Evolutionary conservation across 768 basidiomycete species (phyloP), one percentile per base, ranked within the genome.

Genomic region (Kwoniella mangroviensis): DNA sequence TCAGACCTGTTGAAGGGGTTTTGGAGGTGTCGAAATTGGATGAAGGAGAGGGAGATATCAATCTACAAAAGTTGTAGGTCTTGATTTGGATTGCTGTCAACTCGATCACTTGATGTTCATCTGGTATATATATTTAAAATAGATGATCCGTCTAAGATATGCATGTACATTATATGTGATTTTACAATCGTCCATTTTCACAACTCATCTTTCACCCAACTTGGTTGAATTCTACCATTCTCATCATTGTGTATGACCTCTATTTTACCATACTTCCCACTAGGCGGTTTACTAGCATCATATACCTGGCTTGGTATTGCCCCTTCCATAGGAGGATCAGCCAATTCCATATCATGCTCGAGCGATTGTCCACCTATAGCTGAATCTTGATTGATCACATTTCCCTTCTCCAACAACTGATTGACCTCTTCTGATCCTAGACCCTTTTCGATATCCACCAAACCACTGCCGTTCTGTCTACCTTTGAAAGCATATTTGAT

Each of bases 401-500:
- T 17, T 24, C 43, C n/a, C 1, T 22, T 45, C 4, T 57, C 65
- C 19, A 26, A 51, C 22, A 12, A n/a, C 42, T n/a, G 7, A 61
- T 61, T 4, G 21, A 13, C 13, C 41, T 26, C n/a, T 22, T 58
- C 26, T 13, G 11, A 34, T 0, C 49, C 63, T n/a, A 26, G 21
- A 52, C 51, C 19, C 1, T 24, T 56, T 0, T 42, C 51, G 15
- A 41, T 11, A 56, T 41, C 51, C 53, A 22, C 13, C 22, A 34
- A 7, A 19, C 34, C 40, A 7, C 11, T 55, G 1, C 0, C 34
- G 34, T 55, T 42, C 54, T 28, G n/a, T 24, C 49, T 73, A 72
- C 73, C 68, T 69, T 24, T 65, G 45, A 28, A 63, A 57, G 55
- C 67, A 21, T 42, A 41, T 28, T 43, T 54, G 24, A 80, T 65